These are phyloP conservation scores for Filobasidium floriforme DNA, from an alignment of 768 basidiomycete species.

Conservation along the genomic window DNA sequence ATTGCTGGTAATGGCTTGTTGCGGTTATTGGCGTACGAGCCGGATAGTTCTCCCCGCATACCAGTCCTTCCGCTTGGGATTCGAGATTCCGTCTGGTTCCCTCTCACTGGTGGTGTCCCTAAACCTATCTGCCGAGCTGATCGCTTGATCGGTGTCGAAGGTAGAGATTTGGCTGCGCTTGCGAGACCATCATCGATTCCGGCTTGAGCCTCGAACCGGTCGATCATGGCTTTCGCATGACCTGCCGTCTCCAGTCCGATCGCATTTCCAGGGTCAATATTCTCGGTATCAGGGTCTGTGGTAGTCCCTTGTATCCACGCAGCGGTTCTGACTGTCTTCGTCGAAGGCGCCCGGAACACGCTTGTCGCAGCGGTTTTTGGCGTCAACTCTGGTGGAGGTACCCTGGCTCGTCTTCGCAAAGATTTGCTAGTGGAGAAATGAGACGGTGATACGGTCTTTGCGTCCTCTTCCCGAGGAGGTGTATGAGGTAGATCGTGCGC, in stretches of 20 bases:
- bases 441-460: not conserved
- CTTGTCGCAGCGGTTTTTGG: not conserved
- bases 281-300: not conserved
- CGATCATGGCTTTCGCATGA: conserved; percentile 7
- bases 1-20: conserved; percentile 3
- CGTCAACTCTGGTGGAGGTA: not conserved
- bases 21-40: not conserved
- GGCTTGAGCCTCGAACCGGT: not conserved
- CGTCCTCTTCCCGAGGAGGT: not conserved
- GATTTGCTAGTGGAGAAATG: not conserved
- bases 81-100: not conserved
- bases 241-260: not conserved
- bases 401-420: not conserved
- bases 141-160: not conserved
- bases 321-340: not conserved
- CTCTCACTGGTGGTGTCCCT: not conserved
- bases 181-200: not conserved
- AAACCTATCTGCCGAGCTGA: not conserved
- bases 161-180: not conserved
- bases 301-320: not conserved
- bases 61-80: not conserved
- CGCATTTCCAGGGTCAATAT: not conserved
- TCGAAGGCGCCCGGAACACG: not conserved
- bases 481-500: not conserved
- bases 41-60: not conserved